Conservation (phyloP, 345 rosid genomes). For the Eucalyptus dawsonii region DNA sequence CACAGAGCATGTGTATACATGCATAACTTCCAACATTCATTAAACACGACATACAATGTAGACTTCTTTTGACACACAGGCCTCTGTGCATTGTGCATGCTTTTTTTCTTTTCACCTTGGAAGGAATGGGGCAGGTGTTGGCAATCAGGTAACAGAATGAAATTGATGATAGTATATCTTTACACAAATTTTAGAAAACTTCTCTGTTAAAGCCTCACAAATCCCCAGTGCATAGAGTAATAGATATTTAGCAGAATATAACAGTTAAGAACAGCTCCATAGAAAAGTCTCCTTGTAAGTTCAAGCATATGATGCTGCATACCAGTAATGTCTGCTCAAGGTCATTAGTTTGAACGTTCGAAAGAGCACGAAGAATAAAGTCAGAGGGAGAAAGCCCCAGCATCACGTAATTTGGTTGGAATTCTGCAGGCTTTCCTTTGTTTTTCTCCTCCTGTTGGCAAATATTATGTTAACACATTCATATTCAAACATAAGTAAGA, state of each 20-base stretch:
- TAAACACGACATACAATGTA: neutral
- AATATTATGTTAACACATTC: neutral
- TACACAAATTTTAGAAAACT: neutral
- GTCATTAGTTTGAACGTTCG: conserved; percentile 68
- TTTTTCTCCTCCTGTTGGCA: conserved; percentile 59
- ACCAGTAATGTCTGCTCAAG: conserved; percentile 92
- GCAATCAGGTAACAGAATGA: neutral
- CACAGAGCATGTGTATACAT: neutral
- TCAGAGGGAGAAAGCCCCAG: conserved; percentile 71
- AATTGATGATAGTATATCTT: neutral
- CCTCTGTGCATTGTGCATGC: neutral
- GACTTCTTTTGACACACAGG: neutral
- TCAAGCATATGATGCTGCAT: neutral
- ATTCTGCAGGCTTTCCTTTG: conserved; percentile 34
- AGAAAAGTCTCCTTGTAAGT: neutral
- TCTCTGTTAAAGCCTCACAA: neutral
- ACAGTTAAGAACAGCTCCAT: neutral
- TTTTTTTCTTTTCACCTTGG: neutral
- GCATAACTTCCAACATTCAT: neutral
- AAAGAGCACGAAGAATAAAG: conserved; percentile 58
- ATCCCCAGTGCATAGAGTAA: neutral
- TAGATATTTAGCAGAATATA: neutral
- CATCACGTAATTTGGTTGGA: conserved; percentile 61
- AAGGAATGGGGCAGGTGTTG: neutral
- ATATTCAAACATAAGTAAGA: neutral